A percentile compares a stretch with the other conserved stretches of the same genome.
phyloP scores from a whole-genome alignment of 1,284 basidiomycete genomes.

The Acaromyces ingoldii region DNA sequence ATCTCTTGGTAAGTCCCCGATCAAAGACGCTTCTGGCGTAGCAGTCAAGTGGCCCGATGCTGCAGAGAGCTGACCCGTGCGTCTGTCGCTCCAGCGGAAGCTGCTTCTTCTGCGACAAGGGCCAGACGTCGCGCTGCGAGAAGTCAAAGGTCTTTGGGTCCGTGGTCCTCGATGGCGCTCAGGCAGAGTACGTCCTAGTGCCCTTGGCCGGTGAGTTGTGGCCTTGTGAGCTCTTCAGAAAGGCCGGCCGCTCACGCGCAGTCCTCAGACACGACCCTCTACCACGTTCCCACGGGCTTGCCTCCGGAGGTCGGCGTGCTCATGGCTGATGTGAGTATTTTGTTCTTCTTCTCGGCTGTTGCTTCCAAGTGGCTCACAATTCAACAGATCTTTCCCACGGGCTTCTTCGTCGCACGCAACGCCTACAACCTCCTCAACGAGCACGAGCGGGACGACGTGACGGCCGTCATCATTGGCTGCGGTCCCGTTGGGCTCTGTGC shows the following conservation, averaged over 20 bases:
- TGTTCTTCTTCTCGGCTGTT: not conserved
- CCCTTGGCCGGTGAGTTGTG: no score
- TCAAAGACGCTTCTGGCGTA: no score
- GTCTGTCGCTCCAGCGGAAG: conserved; percentile 9
- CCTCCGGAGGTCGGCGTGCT: conserved; percentile 56
- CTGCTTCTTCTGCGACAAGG: conserved; percentile 63
- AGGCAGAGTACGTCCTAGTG: conserved; percentile 76
- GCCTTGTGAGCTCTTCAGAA: no score
- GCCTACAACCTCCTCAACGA: conserved; percentile 52
- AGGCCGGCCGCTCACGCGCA: no score
- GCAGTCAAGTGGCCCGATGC: not conserved
- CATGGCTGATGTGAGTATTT: conserved; percentile 63
- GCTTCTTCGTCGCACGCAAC: conserved; percentile 66
- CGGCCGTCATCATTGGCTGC: conserved; percentile 50
- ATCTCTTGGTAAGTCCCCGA: conserved; percentile 71
- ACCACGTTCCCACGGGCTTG: conserved; percentile 59
- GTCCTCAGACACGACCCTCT: conserved; percentile 75
- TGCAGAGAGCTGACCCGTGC: no score
- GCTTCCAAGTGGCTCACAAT: not conserved
- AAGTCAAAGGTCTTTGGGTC: conserved; percentile 68
- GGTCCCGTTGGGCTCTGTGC: conserved; percentile 55
- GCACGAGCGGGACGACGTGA: conserved; percentile 34
- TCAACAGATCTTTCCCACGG: conserved; percentile 51
- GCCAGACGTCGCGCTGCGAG: conserved; percentile 71
- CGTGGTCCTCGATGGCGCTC: conserved; percentile 68